Percentiles rank a stretch among this genome's conserved stretches.
Conservation (phyloP, 2,329 filamentous ascomycete genomes). For the Neofusicoccum umdonicola region DNA sequence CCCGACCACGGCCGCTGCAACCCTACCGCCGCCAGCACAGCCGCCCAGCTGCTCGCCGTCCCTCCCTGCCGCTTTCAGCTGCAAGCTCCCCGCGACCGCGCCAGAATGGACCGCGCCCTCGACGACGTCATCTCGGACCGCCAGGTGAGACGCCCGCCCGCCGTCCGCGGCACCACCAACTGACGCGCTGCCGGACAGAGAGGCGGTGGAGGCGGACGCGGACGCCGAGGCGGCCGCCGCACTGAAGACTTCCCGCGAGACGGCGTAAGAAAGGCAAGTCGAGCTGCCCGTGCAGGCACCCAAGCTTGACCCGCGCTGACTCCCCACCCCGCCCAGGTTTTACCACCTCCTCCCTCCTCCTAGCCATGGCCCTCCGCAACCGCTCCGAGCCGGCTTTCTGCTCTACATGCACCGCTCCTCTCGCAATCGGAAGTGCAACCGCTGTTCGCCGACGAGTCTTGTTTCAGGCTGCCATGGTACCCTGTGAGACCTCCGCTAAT, state of each 20-base stretch:
- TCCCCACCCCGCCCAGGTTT: slow-evolving; percentile 3
- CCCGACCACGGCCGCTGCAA: neutral
- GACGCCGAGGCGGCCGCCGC: slow-evolving; percentile 40
- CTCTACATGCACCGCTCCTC: slow-evolving; percentile 24
- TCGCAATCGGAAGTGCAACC: slow-evolving; percentile 18
- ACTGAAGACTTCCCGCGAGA: slow-evolving; percentile 66
- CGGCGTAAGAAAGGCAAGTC: slow-evolving; percentile 80
- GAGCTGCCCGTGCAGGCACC: neutral
- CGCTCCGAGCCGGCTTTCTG: slow-evolving; percentile 11
- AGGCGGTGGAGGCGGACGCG: slow-evolving; percentile 25
- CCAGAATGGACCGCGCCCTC: slow-evolving; percentile 60
- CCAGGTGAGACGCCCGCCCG: slow-evolving; percentile 42
- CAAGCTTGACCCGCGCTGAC: neutral
- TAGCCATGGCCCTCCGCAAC: slow-evolving; percentile 25
- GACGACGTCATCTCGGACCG: slow-evolving; percentile 64
- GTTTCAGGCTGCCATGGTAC: slow-evolving; percentile 22
- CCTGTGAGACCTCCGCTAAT: slow-evolving; percentile 33
- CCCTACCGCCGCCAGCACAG: neutral
- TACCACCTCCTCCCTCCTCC: slow-evolving; percentile 33
- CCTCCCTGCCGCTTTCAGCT: neutral
- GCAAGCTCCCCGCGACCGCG: neutral
- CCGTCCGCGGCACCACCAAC: neutral
- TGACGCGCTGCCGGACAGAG: slow-evolving; percentile 22
- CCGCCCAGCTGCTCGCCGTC: neutral
- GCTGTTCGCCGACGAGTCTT: slow-evolving; percentile 33